These are phyloP conservation scores for Boletus sensibilis DNA, from an alignment of 768 basidiomycete species.

Conservation along the genomic window DNA sequence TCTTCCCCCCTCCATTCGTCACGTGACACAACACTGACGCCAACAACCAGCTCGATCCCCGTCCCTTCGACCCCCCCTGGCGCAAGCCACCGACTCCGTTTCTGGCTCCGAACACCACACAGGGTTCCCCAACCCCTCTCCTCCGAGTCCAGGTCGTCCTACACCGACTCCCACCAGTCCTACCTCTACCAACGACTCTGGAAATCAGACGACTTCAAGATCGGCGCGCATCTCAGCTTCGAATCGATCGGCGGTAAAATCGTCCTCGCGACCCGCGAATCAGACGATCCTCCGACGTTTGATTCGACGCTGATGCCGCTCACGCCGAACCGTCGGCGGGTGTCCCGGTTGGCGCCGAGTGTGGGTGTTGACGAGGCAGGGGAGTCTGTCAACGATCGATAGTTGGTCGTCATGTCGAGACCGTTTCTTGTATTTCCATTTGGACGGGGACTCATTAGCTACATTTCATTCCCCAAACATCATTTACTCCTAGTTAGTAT, in stretches of 20 bases:
- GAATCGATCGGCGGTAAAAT: conserved; percentile 47
- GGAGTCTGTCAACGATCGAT: conserved; percentile 17
- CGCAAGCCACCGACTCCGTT: conserved; percentile 60
- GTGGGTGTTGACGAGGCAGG: not conserved
- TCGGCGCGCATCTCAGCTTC: conserved; percentile 58
- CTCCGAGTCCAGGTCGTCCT: conserved; percentile 23
- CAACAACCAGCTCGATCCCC: conserved; percentile 48
- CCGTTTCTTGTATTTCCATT: not conserved
- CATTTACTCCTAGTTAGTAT: too few species aligned
- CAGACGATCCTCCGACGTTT: not conserved
- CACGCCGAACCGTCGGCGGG: not conserved
- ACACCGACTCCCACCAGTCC: conserved; percentile 47
- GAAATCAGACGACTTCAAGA: conserved; percentile 61
- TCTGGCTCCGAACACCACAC: conserved; percentile 56
- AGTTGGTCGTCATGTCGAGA: not conserved
- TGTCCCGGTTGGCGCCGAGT: conserved; percentile 11
- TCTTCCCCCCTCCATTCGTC: not conserved
- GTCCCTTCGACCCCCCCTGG: conserved; percentile 52
- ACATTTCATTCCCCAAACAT: too few species aligned
- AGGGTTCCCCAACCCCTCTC: conserved; percentile 11
- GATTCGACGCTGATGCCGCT: not conserved
- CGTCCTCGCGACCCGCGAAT: conserved; percentile 44
- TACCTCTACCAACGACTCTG: conserved; percentile 65
- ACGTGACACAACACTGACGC: not conserved
- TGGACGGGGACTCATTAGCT: too few species aligned